phyloP scores from a whole-genome alignment of 2,329 filamentous ascomycete species.

The Exophiala lecanii-corni region DNA sequence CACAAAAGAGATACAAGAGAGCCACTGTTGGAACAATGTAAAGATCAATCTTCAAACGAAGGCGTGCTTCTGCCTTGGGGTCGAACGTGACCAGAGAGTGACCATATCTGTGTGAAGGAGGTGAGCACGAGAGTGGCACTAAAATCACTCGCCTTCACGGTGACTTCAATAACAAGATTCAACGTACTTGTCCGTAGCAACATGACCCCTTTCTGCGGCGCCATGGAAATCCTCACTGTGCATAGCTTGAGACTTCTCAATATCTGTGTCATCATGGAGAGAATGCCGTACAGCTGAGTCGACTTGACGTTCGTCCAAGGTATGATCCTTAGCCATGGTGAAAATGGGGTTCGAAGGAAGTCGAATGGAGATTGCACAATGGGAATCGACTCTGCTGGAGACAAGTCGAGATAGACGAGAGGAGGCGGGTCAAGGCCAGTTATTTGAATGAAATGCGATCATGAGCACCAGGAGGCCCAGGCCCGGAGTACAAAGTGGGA shows the following conservation, averaged over 20 bases:
- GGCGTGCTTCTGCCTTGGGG: conserved; percentile 50
- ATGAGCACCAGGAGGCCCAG: too few relatives aligned
- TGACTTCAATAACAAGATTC: too few relatives aligned
- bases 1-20: conserved; percentile 66
- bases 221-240: conserved; percentile 10
- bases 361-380: too few relatives aligned
- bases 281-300: conserved; percentile 10
- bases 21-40: conserved; percentile 62
- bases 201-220: conserved; percentile 37
- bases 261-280: conserved; percentile 15
- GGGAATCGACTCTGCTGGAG: too few relatives aligned
- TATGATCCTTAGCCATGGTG: conserved; percentile 15
- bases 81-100: conserved; percentile 52
- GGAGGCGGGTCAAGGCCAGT: too few relatives aligned
- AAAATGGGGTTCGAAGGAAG: too few relatives aligned
- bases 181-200: conserved; percentile 45
- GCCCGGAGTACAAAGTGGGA: too few relatives aligned
- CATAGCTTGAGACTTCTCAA: conserved; percentile 34
- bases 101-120: conserved; percentile 40
- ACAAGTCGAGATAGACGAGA: too few relatives aligned
- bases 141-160: too few relatives aligned
- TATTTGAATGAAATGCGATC: too few relatives aligned
- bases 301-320: conserved; percentile 12
- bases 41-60: conserved; percentile 62
- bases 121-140: conserved; percentile 3